A percentile compares a stretch with the other conserved stretches of the same genome.
These are phyloP conservation scores for Solidago caesia DNA, from an alignment of 129 eudicot species.

Conservation along the genomic window DNA sequence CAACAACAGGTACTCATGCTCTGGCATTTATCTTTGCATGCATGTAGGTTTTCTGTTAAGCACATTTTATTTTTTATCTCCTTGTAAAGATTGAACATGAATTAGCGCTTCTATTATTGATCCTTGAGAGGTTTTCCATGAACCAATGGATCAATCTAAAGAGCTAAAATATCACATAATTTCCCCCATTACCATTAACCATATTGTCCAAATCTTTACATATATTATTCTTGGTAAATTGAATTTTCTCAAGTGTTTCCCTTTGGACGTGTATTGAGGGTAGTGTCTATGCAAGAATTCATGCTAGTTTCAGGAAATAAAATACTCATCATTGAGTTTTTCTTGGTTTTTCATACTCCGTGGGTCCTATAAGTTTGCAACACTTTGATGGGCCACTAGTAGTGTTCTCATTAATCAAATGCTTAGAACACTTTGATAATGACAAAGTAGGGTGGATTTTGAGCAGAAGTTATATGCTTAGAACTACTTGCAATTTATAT, in stretches of 20 bases:
- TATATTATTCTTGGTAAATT: constrained; percentile 11
- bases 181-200: neutral
- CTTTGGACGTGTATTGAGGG: constrained; percentile 15
- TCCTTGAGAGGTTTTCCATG: neutral
- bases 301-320: too few species aligned
- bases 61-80: neutral
- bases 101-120: constrained; percentile 11
- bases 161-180: neutral
- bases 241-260: neutral
- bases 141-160: neutral
- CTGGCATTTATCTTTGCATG: constrained; percentile 6
- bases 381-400: too few species aligned
- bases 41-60: constrained; percentile 3
- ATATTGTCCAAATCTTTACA: neutral
- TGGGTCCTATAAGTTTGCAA: too few species aligned
- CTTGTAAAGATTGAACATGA: constrained; percentile 17
- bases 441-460: neutral
- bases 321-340: constrained; percentile 4
- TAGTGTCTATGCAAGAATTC: neutral
- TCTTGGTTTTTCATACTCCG: neutral
- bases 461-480: neutral
- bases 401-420: too few species aligned
- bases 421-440: neutral
- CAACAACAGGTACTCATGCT: constrained; percentile 65
- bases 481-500: too few species aligned